Percentiles rank a stretch among this genome's conserved stretches.
Evolutionary conservation across 371 early-diverging fungal species (phyloP).

Genomic region (Catenaria anguillulae): DNA sequence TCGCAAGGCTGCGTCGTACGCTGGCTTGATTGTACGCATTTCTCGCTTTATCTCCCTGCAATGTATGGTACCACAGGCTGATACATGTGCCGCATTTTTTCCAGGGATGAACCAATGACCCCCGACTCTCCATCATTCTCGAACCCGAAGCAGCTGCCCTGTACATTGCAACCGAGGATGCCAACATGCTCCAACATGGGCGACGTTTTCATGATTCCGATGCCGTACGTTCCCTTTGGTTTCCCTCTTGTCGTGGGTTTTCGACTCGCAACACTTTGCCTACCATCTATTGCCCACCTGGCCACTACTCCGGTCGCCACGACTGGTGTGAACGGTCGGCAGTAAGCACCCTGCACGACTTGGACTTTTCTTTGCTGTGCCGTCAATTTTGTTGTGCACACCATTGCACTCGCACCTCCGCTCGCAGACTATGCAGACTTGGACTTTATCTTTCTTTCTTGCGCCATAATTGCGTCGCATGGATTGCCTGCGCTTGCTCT

Average conservation of each 20-base stretch:
- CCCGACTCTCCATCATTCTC: conserved; percentile 7
- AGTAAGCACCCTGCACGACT: too few species aligned
- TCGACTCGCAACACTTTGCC: background rate
- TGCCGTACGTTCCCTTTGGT: background rate
- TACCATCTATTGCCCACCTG: background rate
- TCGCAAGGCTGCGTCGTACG: conserved; percentile 7
- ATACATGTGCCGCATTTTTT: background rate
- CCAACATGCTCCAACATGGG: conserved; percentile 1
- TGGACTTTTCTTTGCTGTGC: too few species aligned
- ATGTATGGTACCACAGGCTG: background rate
- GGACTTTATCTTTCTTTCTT: too few species aligned
- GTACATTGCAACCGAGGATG: conserved; percentile 1
- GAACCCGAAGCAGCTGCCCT: conserved; percentile 12
- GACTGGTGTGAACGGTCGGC: too few species aligned
- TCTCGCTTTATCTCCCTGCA: background rate
- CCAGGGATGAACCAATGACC: background rate
- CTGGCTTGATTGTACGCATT: background rate
- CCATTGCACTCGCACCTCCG: too few species aligned
- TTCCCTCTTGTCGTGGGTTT: background rate
- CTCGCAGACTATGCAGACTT: too few species aligned
- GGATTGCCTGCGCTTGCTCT: too few species aligned
- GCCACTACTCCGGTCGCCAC: too few species aligned
- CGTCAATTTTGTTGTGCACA: too few species aligned
- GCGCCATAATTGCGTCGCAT: too few species aligned
- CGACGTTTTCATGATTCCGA: conserved; percentile 10